Percentiles rank a stretch among this genome's conserved stretches.
Evolutionary conservation across 495 filamentous ascomycete species (phyloP).

Genomic region (Aspergillus nanangensis): DNA sequence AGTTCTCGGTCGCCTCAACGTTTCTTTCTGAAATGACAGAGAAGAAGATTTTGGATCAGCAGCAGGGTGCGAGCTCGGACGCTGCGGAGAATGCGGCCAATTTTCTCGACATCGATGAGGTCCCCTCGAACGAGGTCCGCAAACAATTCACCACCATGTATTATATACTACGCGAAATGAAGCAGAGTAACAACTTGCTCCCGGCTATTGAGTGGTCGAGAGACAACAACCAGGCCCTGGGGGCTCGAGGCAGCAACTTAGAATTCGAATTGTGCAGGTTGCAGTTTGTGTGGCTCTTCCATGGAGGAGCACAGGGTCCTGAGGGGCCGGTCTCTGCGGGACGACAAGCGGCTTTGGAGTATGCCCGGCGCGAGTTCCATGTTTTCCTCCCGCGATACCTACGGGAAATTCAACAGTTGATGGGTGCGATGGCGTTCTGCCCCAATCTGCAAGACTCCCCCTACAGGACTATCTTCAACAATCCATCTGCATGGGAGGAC

Average conservation of each 20-base stretch:
- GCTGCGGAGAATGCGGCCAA: conserved; percentile 15
- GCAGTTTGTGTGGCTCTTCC: conserved; percentile 82
- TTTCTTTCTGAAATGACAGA: conserved; percentile 64
- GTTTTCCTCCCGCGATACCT: conserved; percentile 67
- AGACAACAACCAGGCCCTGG: conserved; percentile 61
- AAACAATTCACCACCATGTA: conserved; percentile 86
- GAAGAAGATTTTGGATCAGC: conserved; percentile 17
- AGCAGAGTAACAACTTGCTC: conserved; percentile 59
- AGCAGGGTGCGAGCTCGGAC: conserved; percentile 7
- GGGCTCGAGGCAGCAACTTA: conserved; percentile 81
- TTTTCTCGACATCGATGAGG: conserved; percentile 45
- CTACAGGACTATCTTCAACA: conserved; percentile 72
- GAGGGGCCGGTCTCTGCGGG: conserved; percentile 24
- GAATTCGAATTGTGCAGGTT: conserved; percentile 90
- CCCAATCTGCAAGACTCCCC: conserved; percentile 65
- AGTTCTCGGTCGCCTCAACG: conserved; percentile 79
- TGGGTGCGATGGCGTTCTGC: conserved; percentile 71
- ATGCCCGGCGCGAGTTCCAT: conserved; percentile 63
- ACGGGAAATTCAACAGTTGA: conserved; percentile 70
- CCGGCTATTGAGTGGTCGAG: conserved; percentile 88
- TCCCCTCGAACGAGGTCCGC: conserved; percentile 65
- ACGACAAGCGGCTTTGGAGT: conserved; percentile 59
- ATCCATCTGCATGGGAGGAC: conserved; percentile 68
- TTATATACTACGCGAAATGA: conserved; percentile 73
- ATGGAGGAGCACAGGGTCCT: conserved; percentile 35